Evolutionary conservation across 305 asterid species (phyloP), one percentile per base, ranked within the genome.

Genomic region (Ajuga reptans): DNA sequence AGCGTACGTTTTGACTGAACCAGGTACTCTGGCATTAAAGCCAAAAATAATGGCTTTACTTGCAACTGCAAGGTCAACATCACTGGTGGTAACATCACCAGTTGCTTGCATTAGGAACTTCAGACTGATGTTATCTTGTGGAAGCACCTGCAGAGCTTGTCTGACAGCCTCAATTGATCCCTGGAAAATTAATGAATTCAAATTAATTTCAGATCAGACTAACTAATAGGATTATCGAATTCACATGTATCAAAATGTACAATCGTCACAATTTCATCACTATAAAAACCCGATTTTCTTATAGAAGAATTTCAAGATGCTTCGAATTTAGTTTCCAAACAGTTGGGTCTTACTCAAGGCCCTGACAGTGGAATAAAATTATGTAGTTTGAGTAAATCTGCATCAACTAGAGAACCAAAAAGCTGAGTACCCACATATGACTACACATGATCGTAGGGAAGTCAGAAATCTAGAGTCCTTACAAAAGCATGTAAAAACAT

Each of bases 61-160:
- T 50, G 99, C 96, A 34, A 81, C 89, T 11, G 99, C 96, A 75
- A 94, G 96, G 87, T 94, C 99, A 66, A 94, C 81, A 67, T 94
- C 98, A 65, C 99, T 91, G 54, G 82, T 49, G 79, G 45, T 89
- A 71, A 94, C 93, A 68, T 94, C 99, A 66, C 99, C 99, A 67
- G 90, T 83, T 68, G 88, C 96, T 86, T 89, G 96, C 80, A 87
- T 77, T 39, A 94, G 83, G 83, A 94, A 94, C 84, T 94, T 94
- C 80, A 91, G 80, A 77, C 95, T 94, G 64, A 94, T 86, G 78
- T 94, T 94, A 69, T 77, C 83, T 79, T 86, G 99, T 52, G 99
- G 97, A 79, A 94, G 98, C 70, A 82, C 90, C 75, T 83, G 96
- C 61, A 94, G 92, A 64, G 98, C 98, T 84, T 89, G 96, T 72